Evolutionary conservation across 225 moss, liverwort and hornwort genomes (phyloP), one percentile per base, ranked within the genome.

Genomic region (Rhytidiadelphus loreus): DNA sequence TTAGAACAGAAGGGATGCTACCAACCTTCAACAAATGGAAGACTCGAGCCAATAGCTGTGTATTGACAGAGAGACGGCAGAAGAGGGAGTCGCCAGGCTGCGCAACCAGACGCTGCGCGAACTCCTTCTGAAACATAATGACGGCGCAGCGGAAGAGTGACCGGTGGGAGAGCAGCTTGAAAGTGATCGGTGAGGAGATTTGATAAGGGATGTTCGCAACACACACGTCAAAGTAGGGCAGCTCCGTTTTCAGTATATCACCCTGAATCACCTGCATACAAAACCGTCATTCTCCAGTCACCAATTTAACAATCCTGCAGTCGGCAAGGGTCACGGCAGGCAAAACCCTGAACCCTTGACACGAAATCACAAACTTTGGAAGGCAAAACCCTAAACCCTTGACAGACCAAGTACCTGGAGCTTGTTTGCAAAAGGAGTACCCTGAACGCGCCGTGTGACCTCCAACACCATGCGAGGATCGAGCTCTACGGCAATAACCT

Each of bases 381-480:
- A 55, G 26, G 32, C 9, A 44, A 46, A 83, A 56, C 60, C 44
- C 62, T 53, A 62, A 85, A 81, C 57, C 73, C 80, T 86, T 56
- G n/a, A 57, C 80, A 86, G 56, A 63, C 61, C 52, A 64, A 77
- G 66, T 61, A 96, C 96, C 94, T 96, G 95, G 84, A 97, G 90
- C 82, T 95, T 94, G 81, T 91, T 94, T 46, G 92, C 91, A 87
- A 88, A 94, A 9, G 96, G 96, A 46, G 95, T 97, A 73, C 95
- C 96, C 85, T 97, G 97, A 23, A 96, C 95, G 65, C 97, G 95
- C 64, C 97, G 90, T 19, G 91, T 94, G 86, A 97, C 90, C 90
- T 97, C 96, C 88, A 96, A 90, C 82, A 97, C 96, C 97, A 97
- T 97, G 84, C 97, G 96, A 78, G 97, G 95, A 87, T 97, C 97